These are phyloP conservation scores for Chionographis japonica DNA, from an alignment of 106 monocot species.

Conservation along the genomic window DNA sequence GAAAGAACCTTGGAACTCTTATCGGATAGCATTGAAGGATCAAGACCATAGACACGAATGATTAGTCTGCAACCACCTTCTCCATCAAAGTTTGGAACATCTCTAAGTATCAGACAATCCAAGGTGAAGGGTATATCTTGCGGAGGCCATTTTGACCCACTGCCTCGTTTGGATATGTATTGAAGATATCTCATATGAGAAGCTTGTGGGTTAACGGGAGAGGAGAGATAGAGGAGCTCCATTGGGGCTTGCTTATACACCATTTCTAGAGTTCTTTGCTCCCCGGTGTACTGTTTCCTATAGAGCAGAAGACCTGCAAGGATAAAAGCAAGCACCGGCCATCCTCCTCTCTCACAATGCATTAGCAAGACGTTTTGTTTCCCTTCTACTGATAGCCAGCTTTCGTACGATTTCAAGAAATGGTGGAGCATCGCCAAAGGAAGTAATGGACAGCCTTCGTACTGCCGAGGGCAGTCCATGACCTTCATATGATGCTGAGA, in stretches of 20 bases:
- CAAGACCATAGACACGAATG: slow-evolving; percentile 77
- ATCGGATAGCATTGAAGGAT: slow-evolving; percentile 39
- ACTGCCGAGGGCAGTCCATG: slow-evolving; percentile 66
- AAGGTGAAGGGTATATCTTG: slow-evolving; percentile 45
- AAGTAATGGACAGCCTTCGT: slow-evolving; percentile 75
- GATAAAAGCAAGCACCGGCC: slow-evolving; percentile 95
- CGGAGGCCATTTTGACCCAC: slow-evolving; percentile 37
- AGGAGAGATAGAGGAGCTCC: slow-evolving; percentile 54
- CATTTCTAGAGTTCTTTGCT: slow-evolving; percentile 81
- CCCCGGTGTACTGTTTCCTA: slow-evolving; percentile 75
- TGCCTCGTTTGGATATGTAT: slow-evolving; percentile 49
- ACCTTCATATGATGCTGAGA: slow-evolving; percentile 48
- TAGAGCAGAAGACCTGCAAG: slow-evolving; percentile 83
- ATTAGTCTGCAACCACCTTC: slow-evolving; percentile 65
- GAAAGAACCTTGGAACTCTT: slow-evolving; percentile 50
- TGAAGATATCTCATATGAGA: slow-evolving; percentile 94
- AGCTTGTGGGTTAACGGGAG: slow-evolving; percentile 61
- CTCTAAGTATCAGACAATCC: slow-evolving; percentile 57
- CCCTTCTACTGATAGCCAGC: slow-evolving; percentile 60
- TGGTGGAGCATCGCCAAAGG: slow-evolving; percentile 73
- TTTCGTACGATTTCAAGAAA: slow-evolving; percentile 73
- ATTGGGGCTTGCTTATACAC: slow-evolving; percentile 86
- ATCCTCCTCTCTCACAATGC: slow-evolving; percentile 95
- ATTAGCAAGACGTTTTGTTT: slow-evolving; percentile 80
- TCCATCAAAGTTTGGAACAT: slow-evolving; percentile 59